Percentiles rank a stretch among this genome's conserved stretches.
Evolutionary conservation across 192 early-diverging fungal species (phyloP).

Genomic region (Linnemannia exigua): DNA sequence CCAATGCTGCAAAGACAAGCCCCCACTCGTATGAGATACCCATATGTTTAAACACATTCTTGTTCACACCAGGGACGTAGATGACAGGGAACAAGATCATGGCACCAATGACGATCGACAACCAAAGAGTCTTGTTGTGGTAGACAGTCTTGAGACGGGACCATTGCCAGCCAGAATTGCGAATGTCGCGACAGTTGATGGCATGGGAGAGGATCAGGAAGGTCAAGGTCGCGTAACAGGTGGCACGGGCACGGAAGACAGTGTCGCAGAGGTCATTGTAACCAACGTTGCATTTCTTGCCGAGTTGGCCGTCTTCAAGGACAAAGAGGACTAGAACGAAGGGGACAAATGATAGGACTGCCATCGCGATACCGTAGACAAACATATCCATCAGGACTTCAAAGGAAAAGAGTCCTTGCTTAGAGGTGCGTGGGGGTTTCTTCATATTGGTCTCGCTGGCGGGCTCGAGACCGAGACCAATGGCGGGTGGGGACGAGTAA

Average conservation of each 20-base stretch:
- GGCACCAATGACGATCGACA: slow-evolving; percentile 67
- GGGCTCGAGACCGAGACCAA: slow-evolving; percentile 81
- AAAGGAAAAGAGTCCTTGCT: slow-evolving; percentile 76
- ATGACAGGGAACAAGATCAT: slow-evolving; percentile 53
- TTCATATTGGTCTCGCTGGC: slow-evolving; percentile 75
- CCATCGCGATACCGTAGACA: slow-evolving; percentile 78
- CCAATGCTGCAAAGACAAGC: slow-evolving; percentile 17
- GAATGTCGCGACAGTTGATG: slow-evolving; percentile 82
- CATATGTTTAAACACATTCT: slow-evolving; percentile 49
- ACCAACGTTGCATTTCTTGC: slow-evolving; percentile 62
- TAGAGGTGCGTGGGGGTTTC: slow-evolving; percentile 76
- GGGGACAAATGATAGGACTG: slow-evolving; percentile 70
- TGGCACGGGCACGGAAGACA: slow-evolving; percentile 81
- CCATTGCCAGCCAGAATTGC: slow-evolving; percentile 69
- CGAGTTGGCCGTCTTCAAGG: slow-evolving; percentile 73
- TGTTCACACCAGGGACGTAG: slow-evolving; percentile 54
- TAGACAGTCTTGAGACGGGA: slow-evolving; percentile 24
- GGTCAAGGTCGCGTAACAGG: slow-evolving; percentile 79
- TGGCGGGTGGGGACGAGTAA: slow-evolving; percentile 82
- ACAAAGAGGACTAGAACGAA: slow-evolving; percentile 77
- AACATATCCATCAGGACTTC: slow-evolving; percentile 76
- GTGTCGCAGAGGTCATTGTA: slow-evolving; percentile 61
- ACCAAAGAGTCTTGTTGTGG: slow-evolving; percentile 57
- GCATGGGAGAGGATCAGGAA: slow-evolving; percentile 80
- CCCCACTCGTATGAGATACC: slow-evolving; percentile 52